Percentiles rank a stretch among this genome's conserved stretches.
phyloP scores from a whole-genome alignment of 1,139 yeast species.

The Yamadazyma dendronema region DNA sequence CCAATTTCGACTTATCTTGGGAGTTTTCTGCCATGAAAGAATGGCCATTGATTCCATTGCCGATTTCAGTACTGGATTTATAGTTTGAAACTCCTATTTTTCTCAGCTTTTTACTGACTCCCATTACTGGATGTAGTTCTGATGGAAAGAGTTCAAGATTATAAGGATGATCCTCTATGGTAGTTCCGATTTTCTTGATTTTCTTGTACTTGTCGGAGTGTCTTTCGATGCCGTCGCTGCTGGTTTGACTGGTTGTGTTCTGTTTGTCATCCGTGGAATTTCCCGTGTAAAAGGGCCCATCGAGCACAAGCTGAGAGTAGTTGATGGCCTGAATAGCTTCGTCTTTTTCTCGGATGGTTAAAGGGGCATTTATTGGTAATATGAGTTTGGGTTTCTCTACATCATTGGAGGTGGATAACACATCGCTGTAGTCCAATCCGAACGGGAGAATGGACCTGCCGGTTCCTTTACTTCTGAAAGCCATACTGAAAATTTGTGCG shows the following conservation, averaged over 20 bases:
- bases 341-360: slow-evolving; percentile 54
- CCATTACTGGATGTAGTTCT: slow-evolving; percentile 77
- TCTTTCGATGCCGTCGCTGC: slow-evolving; percentile 61
- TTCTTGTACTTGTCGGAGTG: slow-evolving; percentile 74
- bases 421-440: slow-evolving; percentile 67
- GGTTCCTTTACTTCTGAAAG: slow-evolving; percentile 23
- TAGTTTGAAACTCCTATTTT: slow-evolving; percentile 53
- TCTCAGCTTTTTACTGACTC: slow-evolving; percentile 52
- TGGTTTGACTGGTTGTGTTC: slow-evolving; percentile 20
- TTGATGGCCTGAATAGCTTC: slow-evolving; percentile 65
- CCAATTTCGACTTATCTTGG: slow-evolving; percentile 30
- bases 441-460: slow-evolving; percentile 52
- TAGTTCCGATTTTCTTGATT: slow-evolving; percentile 70
- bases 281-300: slow-evolving; percentile 81
- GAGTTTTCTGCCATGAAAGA: slow-evolving; percentile 17
- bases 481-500: slow-evolving; percentile 18
- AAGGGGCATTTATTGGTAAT: slow-evolving; percentile 69
- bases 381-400: slow-evolving; percentile 39
- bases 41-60: slow-evolving; percentile 12
- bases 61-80: slow-evolving; percentile 47
- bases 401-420: slow-evolving; percentile 31
- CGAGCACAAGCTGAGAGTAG: slow-evolving; percentile 55
- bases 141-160: slow-evolving; percentile 69
- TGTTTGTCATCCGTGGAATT: slow-evolving; percentile 27
- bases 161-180: slow-evolving; percentile 83